These are phyloP conservation scores for Carex pumila DNA, from an alignment of 176 grass and related monocot genomes.

Conservation along the genomic window DNA sequence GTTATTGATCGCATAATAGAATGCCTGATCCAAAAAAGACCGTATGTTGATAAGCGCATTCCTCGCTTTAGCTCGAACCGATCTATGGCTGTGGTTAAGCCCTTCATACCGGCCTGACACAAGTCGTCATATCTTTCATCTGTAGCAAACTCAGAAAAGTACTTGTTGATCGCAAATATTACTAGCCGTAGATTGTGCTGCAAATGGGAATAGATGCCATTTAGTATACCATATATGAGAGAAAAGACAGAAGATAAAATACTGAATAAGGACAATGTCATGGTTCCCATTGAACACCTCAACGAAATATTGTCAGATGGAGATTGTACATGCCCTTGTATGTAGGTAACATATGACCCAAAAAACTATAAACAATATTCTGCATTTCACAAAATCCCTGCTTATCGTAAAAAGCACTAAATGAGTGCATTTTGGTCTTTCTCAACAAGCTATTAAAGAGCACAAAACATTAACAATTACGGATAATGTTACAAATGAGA, in stretches of 20 bases:
- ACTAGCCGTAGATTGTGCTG: conserved; percentile 92
- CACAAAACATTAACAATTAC: not conserved
- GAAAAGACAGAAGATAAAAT: not conserved
- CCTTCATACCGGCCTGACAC: conserved; percentile 79
- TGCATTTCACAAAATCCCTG: not conserved
- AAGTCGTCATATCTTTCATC: conserved; percentile 63
- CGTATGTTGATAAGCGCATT: conserved; percentile 74
- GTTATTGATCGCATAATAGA: conserved; percentile 66
- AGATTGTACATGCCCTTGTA: not conserved
- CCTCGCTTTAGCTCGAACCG: conserved; percentile 77
- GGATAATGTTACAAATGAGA: not conserved
- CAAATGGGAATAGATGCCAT: not conserved
- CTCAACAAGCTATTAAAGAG: not conserved
- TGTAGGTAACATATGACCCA: not conserved
- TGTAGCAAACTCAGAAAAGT: conserved; percentile 52
- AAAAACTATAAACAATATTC: not conserved
- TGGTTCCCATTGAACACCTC: not conserved
- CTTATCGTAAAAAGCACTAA: not conserved
- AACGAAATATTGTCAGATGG: not conserved
- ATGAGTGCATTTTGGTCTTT: not conserved
- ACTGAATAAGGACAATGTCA: not conserved
- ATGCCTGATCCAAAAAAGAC: conserved; percentile 87
- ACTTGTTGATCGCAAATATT: conserved; percentile 76
- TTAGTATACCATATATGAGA: not conserved
- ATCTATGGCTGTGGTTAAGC: conserved; percentile 71